Percentiles rank a stretch among this genome's conserved stretches.
Conservation (phyloP, 106 monocot genomes). For the Dendrobium huoshanense region DNA sequence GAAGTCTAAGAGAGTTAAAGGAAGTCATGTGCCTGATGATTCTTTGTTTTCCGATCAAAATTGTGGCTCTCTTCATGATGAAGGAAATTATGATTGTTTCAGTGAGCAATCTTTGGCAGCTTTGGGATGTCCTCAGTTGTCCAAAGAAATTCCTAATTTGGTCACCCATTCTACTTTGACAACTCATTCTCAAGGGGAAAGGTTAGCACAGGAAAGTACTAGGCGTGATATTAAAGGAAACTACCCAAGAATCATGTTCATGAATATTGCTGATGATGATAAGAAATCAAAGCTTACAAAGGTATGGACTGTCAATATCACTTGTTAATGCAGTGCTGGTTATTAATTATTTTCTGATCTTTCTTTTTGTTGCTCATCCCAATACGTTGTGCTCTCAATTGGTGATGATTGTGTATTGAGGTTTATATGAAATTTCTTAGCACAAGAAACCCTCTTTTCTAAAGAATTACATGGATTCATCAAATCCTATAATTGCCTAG, state of each 20-base stretch:
- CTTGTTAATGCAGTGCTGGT: not conserved
- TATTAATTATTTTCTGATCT: not conserved
- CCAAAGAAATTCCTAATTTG: conserved; percentile 3
- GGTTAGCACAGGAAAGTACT: not conserved
- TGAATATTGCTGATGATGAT: conserved; percentile 80
- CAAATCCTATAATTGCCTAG: not conserved
- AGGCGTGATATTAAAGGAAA: conserved; percentile 1
- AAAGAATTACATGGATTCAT: not conserved
- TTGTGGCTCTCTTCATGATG: conserved; percentile 10
- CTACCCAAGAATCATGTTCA: conserved; percentile 53
- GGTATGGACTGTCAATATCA: conserved; percentile 25
- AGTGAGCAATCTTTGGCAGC: conserved; percentile 10
- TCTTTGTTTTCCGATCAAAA: conserved; percentile 5
- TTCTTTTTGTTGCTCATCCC: not conserved
- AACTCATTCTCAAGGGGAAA: conserved; percentile 11
- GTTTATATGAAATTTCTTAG: not conserved
- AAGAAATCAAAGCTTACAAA: conserved; percentile 63
- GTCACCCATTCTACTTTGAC: not conserved
- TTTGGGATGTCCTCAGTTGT: not conserved
- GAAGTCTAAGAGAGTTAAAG: conserved; percentile 77
- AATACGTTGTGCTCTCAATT: not conserved
- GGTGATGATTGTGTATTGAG: not conserved
- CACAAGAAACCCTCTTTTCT: not conserved
- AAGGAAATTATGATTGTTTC: conserved; percentile 8
- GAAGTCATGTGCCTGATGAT: conserved; percentile 16